A percentile compares a stretch with the other conserved stretches of the same genome.
Evolutionary conservation across 2,329 filamentous ascomycete species (phyloP).

Genomic region (Ophiobolus disseminans): DNA sequence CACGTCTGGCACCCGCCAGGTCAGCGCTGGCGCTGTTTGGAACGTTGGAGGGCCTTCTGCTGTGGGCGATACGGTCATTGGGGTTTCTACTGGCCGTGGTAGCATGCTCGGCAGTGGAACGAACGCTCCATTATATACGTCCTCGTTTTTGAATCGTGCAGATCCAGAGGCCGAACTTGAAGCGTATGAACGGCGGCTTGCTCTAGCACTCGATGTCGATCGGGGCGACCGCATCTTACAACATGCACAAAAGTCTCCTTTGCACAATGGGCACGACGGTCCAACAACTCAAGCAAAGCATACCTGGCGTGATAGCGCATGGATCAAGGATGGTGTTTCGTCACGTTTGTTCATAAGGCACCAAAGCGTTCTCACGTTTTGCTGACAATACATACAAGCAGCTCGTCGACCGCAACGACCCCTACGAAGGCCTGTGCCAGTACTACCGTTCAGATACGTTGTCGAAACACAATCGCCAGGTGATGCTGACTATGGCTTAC

Average conservation of each 20-base stretch:
- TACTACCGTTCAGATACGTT: slow-evolving; percentile 77
- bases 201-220: slow-evolving; percentile 81
- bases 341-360: slow-evolving; percentile 40
- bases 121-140: slow-evolving; percentile 70
- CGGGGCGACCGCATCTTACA: slow-evolving; percentile 69
- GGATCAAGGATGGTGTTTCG: slow-evolving; percentile 44
- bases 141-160: slow-evolving; percentile 60
- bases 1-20: slow-evolving; percentile 47
- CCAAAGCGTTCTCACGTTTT: slow-evolving; percentile 16
- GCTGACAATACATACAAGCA: slow-evolving; percentile 24
- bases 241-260: slow-evolving; percentile 22
- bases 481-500: slow-evolving; percentile 54
- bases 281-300: slow-evolving; percentile 20
- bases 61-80: slow-evolving; percentile 57
- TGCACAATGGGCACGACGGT: slow-evolving; percentile 5
- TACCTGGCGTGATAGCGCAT: slow-evolving; percentile 53
- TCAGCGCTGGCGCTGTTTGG: slow-evolving; percentile 77
- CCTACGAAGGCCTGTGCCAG: slow-evolving; percentile 61
- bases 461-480: slow-evolving; percentile 1
- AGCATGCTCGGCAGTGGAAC: slow-evolving; percentile 72
- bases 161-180: slow-evolving; percentile 67
- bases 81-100: slow-evolving; percentile 68
- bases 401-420: slow-evolving; percentile 34
- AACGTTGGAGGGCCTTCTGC: slow-evolving; percentile 74
- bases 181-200: slow-evolving; percentile 76